Evolutionary conservation across 78 protist species (phyloP), one percentile per base, ranked within the genome.

Genomic region (Guillardia theta): DNA sequence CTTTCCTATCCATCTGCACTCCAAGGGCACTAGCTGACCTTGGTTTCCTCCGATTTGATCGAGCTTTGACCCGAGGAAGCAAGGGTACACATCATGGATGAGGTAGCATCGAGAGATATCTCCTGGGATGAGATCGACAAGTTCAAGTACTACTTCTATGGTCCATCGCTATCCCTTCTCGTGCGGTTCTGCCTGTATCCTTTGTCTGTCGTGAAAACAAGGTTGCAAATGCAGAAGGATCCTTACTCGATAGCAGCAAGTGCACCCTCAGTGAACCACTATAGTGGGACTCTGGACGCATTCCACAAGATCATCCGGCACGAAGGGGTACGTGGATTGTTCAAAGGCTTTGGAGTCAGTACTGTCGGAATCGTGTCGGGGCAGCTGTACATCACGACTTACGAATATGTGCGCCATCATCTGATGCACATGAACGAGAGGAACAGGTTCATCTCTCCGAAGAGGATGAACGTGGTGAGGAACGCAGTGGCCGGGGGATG

Each of bases 341-440:
- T 22, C 83, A 70, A 70, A 6, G 83, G 83, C 4, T 70, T 70
- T 24, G 83, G 83, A 15, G 22, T 70, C 83, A 33, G 45, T 24
- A 36, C 45, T 0, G 41, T 70, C 1, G 83, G 83, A 15, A 70
- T 70, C 22, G 36, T 70, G 45, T 70, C 83, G 41, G 83, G 83
- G 83, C 83, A 70, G 83, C 1, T 70, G 36, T 70, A 70, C 83
- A 70, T 70, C 83, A 70, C 83, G 36, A 70, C 83, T 0, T 70
- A 70, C 22, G 83, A 70, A 24, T 33, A 36, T 33, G 21, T 70
- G 10, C 9, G 83, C n/a, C 9, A 22, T 15, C 46, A 70, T 4
- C 12, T 70, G 46, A 70, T 9, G 41, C 83, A 33, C 33, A 12
- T 70, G 36, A 24, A 4, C 10, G 41, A 33, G 46, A 18, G 18